Evolutionary conservation across 257 asterid genomes (phyloP).

Genomic region (Cruciata laevipes): DNA sequence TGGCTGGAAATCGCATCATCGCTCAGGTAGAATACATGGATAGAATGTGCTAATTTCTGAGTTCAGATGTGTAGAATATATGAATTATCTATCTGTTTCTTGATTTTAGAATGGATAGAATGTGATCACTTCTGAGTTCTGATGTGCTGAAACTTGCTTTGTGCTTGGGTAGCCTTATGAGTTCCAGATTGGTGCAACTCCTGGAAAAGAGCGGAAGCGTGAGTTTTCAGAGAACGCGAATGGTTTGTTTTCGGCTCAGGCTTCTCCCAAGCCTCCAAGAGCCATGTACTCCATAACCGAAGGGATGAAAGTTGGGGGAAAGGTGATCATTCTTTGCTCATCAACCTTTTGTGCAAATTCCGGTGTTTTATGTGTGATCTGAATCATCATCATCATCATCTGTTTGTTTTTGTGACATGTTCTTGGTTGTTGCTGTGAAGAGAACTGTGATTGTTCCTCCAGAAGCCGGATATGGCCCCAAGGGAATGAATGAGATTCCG

Average conservation of each 20-base stretch:
- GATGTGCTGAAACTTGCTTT: constrained; percentile 21
- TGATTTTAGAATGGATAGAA: neutral
- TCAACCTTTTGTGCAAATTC: neutral
- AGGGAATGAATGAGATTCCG: constrained; percentile 94
- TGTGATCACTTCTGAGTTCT: constrained; percentile 20
- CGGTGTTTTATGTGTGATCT: no score
- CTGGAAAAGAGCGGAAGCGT: constrained; percentile 93
- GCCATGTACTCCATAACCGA: constrained; percentile 76
- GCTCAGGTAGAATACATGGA: constrained; percentile 66
- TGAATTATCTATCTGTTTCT: no score
- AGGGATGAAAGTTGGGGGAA: constrained; percentile 98
- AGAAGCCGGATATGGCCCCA: constrained; percentile 78
- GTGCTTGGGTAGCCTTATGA: constrained; percentile 69
- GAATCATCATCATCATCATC: neutral
- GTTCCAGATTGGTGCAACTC: constrained; percentile 84
- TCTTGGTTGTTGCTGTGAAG: constrained; percentile 31
- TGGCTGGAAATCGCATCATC: constrained; percentile 88
- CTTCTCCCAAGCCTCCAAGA: constrained; percentile 93
- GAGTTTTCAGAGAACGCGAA: constrained; percentile 89
- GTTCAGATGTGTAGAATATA: no score
- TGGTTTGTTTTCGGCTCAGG: constrained; percentile 95
- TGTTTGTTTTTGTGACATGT: constrained; percentile 8
- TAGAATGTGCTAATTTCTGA: constrained; percentile 6
- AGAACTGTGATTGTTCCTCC: constrained; percentile 87
- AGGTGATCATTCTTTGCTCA: constrained; percentile 35